Base-by-base conservation (phyloP, 108 stramenopile species). In the Asterionellopsis glacialis region DNA sequence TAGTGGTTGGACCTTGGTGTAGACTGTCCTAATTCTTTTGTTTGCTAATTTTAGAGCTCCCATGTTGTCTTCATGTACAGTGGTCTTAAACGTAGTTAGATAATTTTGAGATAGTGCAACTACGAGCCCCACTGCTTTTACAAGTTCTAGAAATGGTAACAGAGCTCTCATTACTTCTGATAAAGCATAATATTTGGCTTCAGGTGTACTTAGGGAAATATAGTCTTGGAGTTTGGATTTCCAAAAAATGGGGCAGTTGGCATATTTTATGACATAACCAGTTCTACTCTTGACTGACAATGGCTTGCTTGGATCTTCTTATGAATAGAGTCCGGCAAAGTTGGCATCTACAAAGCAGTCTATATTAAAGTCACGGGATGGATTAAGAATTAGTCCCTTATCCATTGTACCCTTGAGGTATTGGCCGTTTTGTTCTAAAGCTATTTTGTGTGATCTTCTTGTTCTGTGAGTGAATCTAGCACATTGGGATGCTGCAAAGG, bases 141-240 rank as follows among this genome's bases (percentile, higher is more conserved):
- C 47, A 9, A 74, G 33, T 33, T 64, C 50, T 1, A 56, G 39
- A n/a, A 79, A 11, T 16, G 77, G 75, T 16, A 85, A 38, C 5
- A 78, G 40, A 22, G 61, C 69, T 50, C 62, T 25, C 64, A 79
- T 67, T 26, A 67, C 75, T 11, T 33, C 61, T 44, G 65, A 67
- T 2, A 81, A 38, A 26, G 84, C 84, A 51, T 33, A 73, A 51
- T 70, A 80, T 49, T 82, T 76, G 0, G 76, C 57, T 49, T 78
- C 74, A 72, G 75, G 70, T 0, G 80, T 82, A 1, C 49, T 54
- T 6, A 72, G n/a, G 1, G 77, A 70, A 21, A 80, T 84, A 13
- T 71, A 51, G 0, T 51, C 28, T 43, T 84, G 83, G 1, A 84
- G 45, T n/a, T 70, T 65, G 1, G 56, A 59, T 1, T 51, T 50